Conservation (phyloP, 768 basidiomycete genomes). For the Suillus ampliporus region DNA sequence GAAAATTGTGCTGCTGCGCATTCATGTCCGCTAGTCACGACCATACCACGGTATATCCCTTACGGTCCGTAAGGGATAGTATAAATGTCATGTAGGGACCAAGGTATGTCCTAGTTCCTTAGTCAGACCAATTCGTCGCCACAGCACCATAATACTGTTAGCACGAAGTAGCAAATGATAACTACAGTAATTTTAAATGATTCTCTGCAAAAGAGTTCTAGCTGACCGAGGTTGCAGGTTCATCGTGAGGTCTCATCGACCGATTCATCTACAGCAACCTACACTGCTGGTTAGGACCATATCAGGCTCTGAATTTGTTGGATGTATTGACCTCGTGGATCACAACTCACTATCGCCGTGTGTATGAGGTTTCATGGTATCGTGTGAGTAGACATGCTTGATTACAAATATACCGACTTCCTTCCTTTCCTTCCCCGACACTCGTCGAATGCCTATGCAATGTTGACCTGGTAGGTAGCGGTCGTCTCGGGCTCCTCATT, state of each 20-base stretch:
- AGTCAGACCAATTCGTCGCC: too few species aligned
- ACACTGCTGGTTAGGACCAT: not conserved
- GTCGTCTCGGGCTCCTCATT: constrained; percentile 60
- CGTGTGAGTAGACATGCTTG: not conserved
- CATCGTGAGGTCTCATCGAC: too few species aligned
- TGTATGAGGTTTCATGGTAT: not conserved
- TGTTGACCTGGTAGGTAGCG: constrained; percentile 39
- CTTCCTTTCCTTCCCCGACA: not conserved
- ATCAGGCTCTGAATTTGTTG: not conserved
- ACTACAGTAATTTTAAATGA: too few species aligned
- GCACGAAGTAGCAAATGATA: too few species aligned
- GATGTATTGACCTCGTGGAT: not conserved
- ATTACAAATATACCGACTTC: not conserved
- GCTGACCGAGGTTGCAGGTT: too few species aligned
- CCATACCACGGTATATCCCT: too few species aligned
- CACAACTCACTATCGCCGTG: not conserved
- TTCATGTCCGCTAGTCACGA: not conserved
- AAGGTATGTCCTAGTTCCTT: too few species aligned
- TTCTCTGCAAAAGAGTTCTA: too few species aligned
- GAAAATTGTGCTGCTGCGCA: not conserved
- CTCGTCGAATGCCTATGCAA: constrained; percentile 24
- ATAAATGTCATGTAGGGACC: too few species aligned
- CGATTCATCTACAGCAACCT: not conserved
- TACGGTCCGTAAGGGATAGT: too few species aligned
- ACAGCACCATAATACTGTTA: too few species aligned